These are phyloP conservation scores for Lecanoromycetidae sp. DNA, from an alignment of 2,329 filamentous ascomycete genomes.

Conservation along the genomic window DNA sequence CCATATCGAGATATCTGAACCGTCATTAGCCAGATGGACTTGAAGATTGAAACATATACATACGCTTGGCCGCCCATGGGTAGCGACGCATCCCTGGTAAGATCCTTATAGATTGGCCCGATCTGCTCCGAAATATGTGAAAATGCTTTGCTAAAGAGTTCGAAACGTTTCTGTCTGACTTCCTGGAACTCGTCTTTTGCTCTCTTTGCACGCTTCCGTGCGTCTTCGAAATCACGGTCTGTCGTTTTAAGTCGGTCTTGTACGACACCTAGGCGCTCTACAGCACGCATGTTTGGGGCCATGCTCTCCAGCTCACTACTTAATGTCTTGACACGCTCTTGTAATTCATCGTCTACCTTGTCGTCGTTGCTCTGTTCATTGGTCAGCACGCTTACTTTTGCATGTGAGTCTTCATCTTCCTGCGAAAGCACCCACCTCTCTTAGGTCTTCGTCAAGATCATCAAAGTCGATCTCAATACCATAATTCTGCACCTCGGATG, in stretches of 20 bases:
- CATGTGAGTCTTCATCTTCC: too few species aligned
- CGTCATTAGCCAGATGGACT: conserved; percentile 1
- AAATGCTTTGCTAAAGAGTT: conserved; percentile 93
- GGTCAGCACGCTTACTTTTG: too few species aligned
- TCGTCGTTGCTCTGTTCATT: conserved; percentile 57
- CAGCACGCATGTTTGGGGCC: conserved; percentile 91
- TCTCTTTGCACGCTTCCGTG: conserved; percentile 58
- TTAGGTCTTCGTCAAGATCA: conserved; percentile 67
- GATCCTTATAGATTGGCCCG: conserved; percentile 82
- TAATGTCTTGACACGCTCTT: conserved; percentile 64
- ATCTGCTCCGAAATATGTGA: conserved; percentile 92
- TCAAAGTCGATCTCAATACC: conserved; percentile 85
- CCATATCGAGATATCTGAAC: conserved; percentile 71
- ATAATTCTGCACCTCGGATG: conserved; percentile 67
- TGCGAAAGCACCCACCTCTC: conserved; percentile 44
- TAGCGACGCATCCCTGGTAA: conserved; percentile 82
- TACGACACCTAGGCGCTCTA: conserved; percentile 78
- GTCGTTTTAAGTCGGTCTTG: conserved; percentile 70
- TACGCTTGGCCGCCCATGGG: conserved; percentile 71
- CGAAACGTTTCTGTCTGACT: conserved; percentile 69
- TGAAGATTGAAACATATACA: conserved; percentile 20
- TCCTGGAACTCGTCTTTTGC: conserved; percentile 75
- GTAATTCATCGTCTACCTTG: conserved; percentile 60
- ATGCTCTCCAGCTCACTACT: conserved; percentile 79
- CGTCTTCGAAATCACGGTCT: conserved; percentile 80